Evolutionary conservation across 108 stramenopile species (phyloP).

Genomic region (Nannochloropsis granulata): DNA sequence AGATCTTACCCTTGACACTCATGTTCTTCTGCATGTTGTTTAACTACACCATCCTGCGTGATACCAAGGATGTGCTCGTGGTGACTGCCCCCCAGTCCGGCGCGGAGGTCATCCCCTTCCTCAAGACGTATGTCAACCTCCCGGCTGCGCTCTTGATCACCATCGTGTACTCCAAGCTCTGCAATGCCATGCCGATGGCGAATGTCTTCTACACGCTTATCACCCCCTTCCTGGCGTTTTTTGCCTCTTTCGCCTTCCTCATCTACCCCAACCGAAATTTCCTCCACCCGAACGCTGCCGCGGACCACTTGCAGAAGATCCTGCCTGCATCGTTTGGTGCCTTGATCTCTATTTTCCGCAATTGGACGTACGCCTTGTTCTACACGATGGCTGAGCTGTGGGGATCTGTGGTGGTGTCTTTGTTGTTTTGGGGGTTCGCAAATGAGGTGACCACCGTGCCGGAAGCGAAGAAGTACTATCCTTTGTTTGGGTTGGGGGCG

Average conservation of each 20-base stretch:
- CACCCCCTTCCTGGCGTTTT: constrained; percentile 76
- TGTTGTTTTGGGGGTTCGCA: constrained; percentile 96
- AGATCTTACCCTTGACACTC: constrained; percentile 67
- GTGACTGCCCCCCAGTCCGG: constrained; percentile 54
- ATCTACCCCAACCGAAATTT: constrained; percentile 63
- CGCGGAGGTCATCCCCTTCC: constrained; percentile 88
- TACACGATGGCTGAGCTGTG: constrained; percentile 98
- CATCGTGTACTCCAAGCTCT: constrained; percentile 62
- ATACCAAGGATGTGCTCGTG: constrained; percentile 43
- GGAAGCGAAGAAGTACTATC: constrained; percentile 69
- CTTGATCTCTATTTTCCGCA: constrained; percentile 35
- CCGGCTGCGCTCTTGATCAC: constrained; percentile 64
- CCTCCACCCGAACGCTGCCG: constrained; percentile 75
- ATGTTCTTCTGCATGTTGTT: constrained; percentile 97
- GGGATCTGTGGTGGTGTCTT: constrained; percentile 81
- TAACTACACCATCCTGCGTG: constrained; percentile 92
- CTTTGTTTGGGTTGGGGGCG: constrained; percentile 84
- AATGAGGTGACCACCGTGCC: constrained; percentile 55
- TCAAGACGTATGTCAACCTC: constrained; percentile 90
- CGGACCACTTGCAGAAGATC: constrained; percentile 46
- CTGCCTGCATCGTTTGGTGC: constrained; percentile 43
- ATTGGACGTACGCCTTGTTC: constrained; percentile 91
- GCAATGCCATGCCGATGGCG: constrained; percentile 63
- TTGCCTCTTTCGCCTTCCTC: constrained; percentile 60
- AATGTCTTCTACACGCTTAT: constrained; percentile 75